These are phyloP conservation scores for Colletotrichum scovillei DNA, from an alignment of 2,329 filamentous ascomycete genomes.

Conservation along the genomic window DNA sequence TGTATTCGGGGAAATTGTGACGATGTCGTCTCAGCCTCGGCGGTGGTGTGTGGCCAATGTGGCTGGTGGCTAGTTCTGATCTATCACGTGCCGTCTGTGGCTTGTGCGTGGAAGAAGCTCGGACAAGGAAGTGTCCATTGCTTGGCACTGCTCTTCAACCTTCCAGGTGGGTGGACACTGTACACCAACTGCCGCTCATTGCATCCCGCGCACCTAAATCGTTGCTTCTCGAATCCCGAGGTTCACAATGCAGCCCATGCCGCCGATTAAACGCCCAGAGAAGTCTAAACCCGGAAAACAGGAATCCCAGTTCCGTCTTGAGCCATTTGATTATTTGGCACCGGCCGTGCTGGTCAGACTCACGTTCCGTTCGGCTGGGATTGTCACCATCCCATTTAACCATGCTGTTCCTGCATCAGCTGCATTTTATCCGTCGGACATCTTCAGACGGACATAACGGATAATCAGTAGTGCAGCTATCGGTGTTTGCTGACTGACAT, in stretches of 20 bases:
- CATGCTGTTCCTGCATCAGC: conserved; percentile 27
- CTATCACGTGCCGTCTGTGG: background rate
- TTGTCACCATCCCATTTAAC: background rate
- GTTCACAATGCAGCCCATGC: conserved; percentile 16
- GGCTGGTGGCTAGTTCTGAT: conserved; percentile 4
- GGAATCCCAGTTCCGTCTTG: conserved; percentile 28
- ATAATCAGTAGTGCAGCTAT: conserved; percentile 20
- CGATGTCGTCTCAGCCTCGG: conserved; percentile 23
- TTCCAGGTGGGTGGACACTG: background rate
- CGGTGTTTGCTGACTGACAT: conserved; percentile 24
- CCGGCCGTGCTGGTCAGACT: background rate
- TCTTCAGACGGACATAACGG: conserved; percentile 22
- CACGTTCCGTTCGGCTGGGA: background rate
- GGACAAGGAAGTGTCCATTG: background rate
- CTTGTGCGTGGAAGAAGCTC: too few relatives aligned
- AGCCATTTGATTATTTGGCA: conserved; percentile 4
- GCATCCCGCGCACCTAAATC: conserved; percentile 8
- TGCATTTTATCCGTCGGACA: conserved; percentile 18
- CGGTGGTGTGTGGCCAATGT: conserved; percentile 7
- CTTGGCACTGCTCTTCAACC: background rate
- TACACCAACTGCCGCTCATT: conserved; percentile 2
- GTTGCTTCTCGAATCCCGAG: conserved; percentile 3
- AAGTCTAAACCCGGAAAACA: conserved; percentile 23
- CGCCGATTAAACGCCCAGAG: conserved; percentile 8
- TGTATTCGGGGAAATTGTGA: conserved; percentile 11